These are phyloP conservation scores for Liquidambar formosana DNA, from an alignment of 164 flowering plant genomes.

Conservation along the genomic window DNA sequence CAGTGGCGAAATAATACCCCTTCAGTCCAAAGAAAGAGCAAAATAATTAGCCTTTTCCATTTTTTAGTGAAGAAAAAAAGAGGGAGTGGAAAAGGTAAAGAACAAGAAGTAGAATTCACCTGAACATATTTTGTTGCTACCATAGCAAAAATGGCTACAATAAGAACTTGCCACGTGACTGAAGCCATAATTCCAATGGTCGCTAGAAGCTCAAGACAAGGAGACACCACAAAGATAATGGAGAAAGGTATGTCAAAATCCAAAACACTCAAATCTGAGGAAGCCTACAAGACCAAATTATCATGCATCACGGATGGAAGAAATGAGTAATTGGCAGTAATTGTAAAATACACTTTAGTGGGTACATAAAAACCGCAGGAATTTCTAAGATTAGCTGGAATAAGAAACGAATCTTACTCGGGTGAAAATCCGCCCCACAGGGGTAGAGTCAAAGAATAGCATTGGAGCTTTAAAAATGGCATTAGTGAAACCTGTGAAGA, in stretches of 20 bases:
- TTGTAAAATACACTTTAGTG: too few species aligned
- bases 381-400: too few species aligned
- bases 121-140: slow-evolving; percentile 55
- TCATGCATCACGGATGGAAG: too few species aligned
- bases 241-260: slow-evolving; percentile 79
- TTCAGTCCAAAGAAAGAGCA: slow-evolving; percentile 18
- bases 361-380: too few species aligned
- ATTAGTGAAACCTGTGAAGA: slow-evolving; percentile 61
- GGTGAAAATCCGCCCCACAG: slow-evolving; percentile 80
- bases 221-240: slow-evolving; percentile 37
- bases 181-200: slow-evolving; percentile 59
- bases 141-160: slow-evolving; percentile 55
- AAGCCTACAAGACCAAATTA: slow-evolving; percentile 70
- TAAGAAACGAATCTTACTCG: too few species aligned
- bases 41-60: too few species aligned
- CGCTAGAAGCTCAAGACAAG: slow-evolving; percentile 37
- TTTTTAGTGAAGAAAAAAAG: too few species aligned
- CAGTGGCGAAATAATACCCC: slow-evolving; percentile 70
- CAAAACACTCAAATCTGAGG: slow-evolving; percentile 75
- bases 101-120: slow-evolving; percentile 36
- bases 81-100: too few species aligned
- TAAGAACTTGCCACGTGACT: slow-evolving; percentile 87
- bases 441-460: slow-evolving; percentile 90
- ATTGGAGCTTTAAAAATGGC: slow-evolving; percentile 87
- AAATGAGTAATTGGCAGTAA: too few species aligned